Base-by-base conservation (phyloP, 805 yeast genomes). In the Hanseniaspora lindneri region DNA sequence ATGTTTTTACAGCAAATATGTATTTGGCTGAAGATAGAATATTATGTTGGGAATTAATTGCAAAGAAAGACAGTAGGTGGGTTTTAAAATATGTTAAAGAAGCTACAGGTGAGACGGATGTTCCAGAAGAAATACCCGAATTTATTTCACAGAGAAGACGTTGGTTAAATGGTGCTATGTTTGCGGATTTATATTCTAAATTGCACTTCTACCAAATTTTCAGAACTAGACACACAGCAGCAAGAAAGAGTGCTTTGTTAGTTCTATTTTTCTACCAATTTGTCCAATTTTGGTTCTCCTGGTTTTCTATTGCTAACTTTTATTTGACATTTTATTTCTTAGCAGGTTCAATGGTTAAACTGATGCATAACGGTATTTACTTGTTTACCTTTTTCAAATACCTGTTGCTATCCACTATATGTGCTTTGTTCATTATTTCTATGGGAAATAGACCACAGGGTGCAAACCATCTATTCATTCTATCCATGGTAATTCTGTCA, bases 371-470 rank as follows among this genome's bases (percentile, higher is more conserved):
- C 54, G 97, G 96, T 13, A 78, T 79, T 56, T 79, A 85, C 67
- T 65, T 85, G 24, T 89, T 88, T 63, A 80, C 87, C 43, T 72
- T 88, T 39, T 79, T 92, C 77, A 85, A 87, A 63, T 88, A 92
- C 62, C 66, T 86, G 52, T 77, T 89, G 58, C 73, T 87, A 47
- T 79, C 94, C 61, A 81, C 83, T 17, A 71, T 92, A 56, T 79
- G 92, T 11, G 77, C 94, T n/a, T 80, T 87, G 65, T 83, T 92
- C 59, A 80, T 92, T 55, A 83, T 88, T 32, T 87, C 96, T 0
- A 83, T 92, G 75, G 99, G 99, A 54, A 92, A 92, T 60, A 75
- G 97, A 58, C 99, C 99, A 2, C 97, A 92, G 57, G 98, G 98
- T 29, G 89, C 96, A 0, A 80, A 79, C 50, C 79, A 75, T 46